Evolutionary conservation across 495 filamentous ascomycete genomes (phyloP).

Genomic region (Penicillium angulare): DNA sequence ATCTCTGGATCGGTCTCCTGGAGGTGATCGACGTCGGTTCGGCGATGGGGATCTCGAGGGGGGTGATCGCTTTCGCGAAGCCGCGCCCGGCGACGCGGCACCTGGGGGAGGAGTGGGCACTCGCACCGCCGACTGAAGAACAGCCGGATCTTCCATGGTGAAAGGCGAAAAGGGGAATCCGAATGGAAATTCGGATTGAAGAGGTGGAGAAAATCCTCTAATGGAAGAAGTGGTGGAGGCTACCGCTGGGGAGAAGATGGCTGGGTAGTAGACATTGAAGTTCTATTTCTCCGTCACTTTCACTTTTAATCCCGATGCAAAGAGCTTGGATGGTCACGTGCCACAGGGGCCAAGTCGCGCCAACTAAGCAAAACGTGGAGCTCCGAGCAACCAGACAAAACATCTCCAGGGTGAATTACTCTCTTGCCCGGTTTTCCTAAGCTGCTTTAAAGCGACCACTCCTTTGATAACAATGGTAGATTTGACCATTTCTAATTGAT

Average conservation of each 20-base stretch:
- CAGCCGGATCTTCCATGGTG: conserved; percentile 46
- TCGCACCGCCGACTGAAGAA: conserved; percentile 66
- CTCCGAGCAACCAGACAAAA: conserved; percentile 9
- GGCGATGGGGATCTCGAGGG: conserved; percentile 64
- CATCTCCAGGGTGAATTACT: neutral
- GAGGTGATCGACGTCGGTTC: conserved; percentile 58
- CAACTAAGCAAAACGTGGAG: neutral
- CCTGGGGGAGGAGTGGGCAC: conserved; percentile 64
- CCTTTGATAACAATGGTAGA: conserved; percentile 28
- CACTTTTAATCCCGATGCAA: conserved; percentile 12
- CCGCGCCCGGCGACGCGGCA: conserved; percentile 47
- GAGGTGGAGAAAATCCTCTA: conserved; percentile 14
- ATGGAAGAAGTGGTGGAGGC: neutral
- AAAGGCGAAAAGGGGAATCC: conserved; percentile 6
- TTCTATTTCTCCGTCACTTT: neutral
- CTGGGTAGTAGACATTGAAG: neutral
- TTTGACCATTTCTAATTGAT: too few species aligned
- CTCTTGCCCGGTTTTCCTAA: conserved; percentile 7
- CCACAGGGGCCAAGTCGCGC: conserved; percentile 7
- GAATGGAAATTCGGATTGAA: conserved; percentile 4
- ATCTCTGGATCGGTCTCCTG: conserved; percentile 37
- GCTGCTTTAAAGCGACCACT: conserved; percentile 5
- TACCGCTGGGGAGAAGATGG: neutral
- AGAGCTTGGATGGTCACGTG: conserved; percentile 26
- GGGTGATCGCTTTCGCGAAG: conserved; percentile 60